A percentile compares a stretch with the other conserved stretches of the same genome.
Evolutionary conservation across 2,329 filamentous ascomycete genomes (phyloP).

Genomic region (Fusarium metavorans): DNA sequence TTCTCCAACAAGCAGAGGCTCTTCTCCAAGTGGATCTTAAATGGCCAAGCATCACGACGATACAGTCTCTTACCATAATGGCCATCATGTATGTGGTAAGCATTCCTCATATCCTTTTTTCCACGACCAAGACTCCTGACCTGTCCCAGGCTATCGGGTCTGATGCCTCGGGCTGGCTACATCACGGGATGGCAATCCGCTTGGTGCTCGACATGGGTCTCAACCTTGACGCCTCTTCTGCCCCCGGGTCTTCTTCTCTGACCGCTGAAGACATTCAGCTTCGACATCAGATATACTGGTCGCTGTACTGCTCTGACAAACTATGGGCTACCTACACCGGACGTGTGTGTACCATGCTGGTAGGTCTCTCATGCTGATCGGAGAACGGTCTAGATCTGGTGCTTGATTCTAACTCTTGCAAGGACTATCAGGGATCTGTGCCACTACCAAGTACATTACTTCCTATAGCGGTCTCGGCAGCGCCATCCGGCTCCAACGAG

Average conservation of each 20-base stretch:
- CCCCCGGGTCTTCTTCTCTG: background rate
- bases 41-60: background rate
- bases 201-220: background rate
- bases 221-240: background rate
- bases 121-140: background rate
- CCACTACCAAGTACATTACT: background rate
- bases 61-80: background rate
- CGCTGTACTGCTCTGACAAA: constrained; percentile 11
- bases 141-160: background rate
- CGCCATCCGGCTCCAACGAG: too few relatives aligned
- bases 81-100: background rate
- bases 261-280: background rate
- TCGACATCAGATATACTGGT: constrained; percentile 10
- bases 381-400: too few relatives aligned
- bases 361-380: background rate
- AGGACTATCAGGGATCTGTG: background rate
- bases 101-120: too few relatives aligned
- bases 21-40: background rate
- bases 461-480: background rate
- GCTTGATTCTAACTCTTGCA: background rate
- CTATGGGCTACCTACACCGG: constrained; percentile 19
- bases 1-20: background rate
- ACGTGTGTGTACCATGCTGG: constrained; percentile 21
- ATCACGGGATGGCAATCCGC: background rate
- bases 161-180: background rate